Evolutionary conservation across 2,329 filamentous ascomycete genomes (phyloP).

Genomic region (Golovinomyces cichoracearum): DNA sequence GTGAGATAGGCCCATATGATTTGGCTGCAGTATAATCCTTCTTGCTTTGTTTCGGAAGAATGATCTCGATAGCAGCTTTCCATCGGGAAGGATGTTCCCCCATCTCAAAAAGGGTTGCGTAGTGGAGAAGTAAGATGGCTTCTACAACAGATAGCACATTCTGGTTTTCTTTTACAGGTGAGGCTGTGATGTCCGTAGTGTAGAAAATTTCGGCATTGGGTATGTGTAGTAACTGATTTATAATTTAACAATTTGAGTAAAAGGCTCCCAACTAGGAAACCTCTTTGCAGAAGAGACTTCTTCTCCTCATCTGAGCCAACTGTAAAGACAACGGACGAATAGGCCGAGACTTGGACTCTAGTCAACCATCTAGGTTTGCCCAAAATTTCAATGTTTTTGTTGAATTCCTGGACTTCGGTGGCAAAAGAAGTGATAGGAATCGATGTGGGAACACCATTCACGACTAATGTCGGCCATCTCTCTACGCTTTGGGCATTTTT

Average conservation of each 20-base stretch:
- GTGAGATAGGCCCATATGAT: background rate
- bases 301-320: background rate
- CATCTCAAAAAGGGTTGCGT: background rate
- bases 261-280: background rate
- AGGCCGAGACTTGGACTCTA: background rate
- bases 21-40: background rate
- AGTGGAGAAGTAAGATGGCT: background rate
- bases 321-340: background rate
- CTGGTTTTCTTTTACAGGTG: background rate
- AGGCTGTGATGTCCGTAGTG: background rate
- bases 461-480: background rate
- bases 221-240: background rate
- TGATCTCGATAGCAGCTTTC: conserved; percentile 1
- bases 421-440: background rate
- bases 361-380: background rate
- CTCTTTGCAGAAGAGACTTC: background rate
- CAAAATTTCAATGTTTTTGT: background rate
- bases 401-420: background rate
- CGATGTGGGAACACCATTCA: background rate
- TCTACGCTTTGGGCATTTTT: background rate
- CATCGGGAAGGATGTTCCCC: background rate
- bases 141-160: background rate
- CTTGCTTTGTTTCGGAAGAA: background rate
- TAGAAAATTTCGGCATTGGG: background rate
- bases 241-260: background rate